Conservation (phyloP, 306 rosid genomes). For the Cicer pinnatifidum region DNA sequence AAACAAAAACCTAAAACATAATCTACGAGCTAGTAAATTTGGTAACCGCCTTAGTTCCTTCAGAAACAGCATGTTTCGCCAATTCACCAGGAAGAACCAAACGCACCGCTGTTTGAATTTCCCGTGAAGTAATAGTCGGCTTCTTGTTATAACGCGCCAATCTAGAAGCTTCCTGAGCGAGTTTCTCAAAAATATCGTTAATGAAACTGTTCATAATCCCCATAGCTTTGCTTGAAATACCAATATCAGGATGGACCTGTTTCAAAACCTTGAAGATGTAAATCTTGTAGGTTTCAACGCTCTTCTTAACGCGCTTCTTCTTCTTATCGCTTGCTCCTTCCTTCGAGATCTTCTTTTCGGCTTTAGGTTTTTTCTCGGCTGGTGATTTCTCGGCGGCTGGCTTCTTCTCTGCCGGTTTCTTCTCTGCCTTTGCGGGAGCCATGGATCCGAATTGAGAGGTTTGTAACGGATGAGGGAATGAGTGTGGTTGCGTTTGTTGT, state of each 20-base stretch:
- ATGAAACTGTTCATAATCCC: constrained; percentile 85
- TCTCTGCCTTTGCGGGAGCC: constrained; percentile 80
- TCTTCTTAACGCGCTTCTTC: constrained; percentile 69
- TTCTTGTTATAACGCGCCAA: constrained; percentile 77
- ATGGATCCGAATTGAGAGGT: constrained; percentile 6
- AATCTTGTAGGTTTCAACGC: constrained; percentile 74
- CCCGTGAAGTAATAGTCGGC: constrained; percentile 73
- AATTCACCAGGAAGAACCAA: constrained; percentile 76
- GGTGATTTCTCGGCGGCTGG: constrained; percentile 63
- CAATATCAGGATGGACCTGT: constrained; percentile 79
- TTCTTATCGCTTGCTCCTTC: constrained; percentile 72
- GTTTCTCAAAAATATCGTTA: constrained; percentile 79
- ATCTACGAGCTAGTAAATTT: constrained; percentile 72
- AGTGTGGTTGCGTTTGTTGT: too few species aligned
- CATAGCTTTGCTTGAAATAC: constrained; percentile 86
- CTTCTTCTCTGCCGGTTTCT: constrained; percentile 72
- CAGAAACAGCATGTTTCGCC: constrained; percentile 82
- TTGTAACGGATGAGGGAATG: not conserved
- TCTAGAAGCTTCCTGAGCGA: constrained; percentile 71
- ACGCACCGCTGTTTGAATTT: constrained; percentile 79
- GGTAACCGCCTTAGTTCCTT: constrained; percentile 82
- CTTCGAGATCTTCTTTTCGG: constrained; percentile 79
- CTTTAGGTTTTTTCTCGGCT: constrained; percentile 67
- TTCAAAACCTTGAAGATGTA: constrained; percentile 83
- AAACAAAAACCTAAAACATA: not conserved